These are phyloP conservation scores for Rhizophora apiculata DNA, from an alignment of 345 rosid species.

Conservation along the genomic window DNA sequence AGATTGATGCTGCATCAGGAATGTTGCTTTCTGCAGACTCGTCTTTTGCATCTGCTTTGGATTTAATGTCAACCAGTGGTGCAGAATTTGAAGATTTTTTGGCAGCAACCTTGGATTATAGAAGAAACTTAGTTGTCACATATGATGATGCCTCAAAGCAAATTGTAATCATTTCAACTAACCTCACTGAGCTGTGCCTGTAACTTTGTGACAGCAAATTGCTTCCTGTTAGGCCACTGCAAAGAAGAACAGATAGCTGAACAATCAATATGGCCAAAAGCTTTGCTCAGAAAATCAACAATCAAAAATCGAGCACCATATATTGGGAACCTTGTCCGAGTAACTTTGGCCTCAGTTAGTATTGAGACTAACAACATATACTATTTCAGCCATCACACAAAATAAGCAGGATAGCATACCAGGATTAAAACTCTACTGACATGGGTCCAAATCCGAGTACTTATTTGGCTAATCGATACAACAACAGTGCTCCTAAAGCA, in stretches of 20 bases:
- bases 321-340: no score
- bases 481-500: no score
- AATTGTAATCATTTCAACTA: constrained; percentile 10
- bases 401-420: no score
- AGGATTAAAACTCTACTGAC: no score
- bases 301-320: not conserved
- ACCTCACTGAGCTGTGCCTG: constrained; percentile 67
- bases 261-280: constrained; percentile 1
- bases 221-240: constrained; percentile 46
- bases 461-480: no score
- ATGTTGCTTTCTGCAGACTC: constrained; percentile 30
- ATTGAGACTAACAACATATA: no score
- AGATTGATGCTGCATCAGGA: constrained; percentile 51
- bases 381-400: no score
- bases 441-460: no score
- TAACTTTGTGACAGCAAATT: constrained; percentile 34
- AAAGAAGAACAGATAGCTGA: constrained; percentile 1
- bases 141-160: not conserved
- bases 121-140: constrained; percentile 3
- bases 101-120: constrained; percentile 41
- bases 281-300: not conserved
- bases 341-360: no score
- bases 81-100: constrained; percentile 52
- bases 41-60: constrained; percentile 37
- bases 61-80: constrained; percentile 25